Conservation (phyloP, 345 rosid species). For the Ceriops zippeliana region DNA sequence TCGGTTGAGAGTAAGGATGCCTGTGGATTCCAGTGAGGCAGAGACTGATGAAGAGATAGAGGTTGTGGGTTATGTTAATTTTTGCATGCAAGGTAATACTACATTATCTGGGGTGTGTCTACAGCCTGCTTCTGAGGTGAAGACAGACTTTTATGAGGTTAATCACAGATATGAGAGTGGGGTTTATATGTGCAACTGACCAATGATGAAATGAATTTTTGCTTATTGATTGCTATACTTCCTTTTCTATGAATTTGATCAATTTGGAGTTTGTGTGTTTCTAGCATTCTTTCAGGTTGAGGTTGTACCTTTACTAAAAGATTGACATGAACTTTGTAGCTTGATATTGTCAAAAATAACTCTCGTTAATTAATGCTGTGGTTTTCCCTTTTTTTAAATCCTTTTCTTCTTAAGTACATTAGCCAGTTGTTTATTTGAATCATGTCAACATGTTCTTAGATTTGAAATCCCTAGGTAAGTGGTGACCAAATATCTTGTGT, state of each 20-base stretch:
- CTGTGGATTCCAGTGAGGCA: conserved; percentile 62
- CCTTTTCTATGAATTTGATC: conserved; percentile 2
- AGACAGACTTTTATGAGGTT: conserved; percentile 72
- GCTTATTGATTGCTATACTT: conserved; percentile 12
- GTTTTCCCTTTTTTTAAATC: background rate
- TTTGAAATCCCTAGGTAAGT: background rate
- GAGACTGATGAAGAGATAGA: conserved; percentile 70
- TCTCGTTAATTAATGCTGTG: conserved; percentile 6
- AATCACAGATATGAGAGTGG: conserved; percentile 76
- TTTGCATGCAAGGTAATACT: conserved; percentile 58
- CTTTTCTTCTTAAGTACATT: background rate
- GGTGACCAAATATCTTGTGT: background rate
- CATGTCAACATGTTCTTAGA: background rate
- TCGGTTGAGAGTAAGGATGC: conserved; percentile 79
- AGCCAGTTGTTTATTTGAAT: background rate
- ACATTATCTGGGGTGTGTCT: conserved; percentile 69
- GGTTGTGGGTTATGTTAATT: conserved; percentile 64
- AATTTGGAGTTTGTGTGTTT: conserved; percentile 10
- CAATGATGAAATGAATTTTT: conserved; percentile 3
- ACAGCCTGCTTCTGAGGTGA: conserved; percentile 72
- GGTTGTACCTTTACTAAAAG: conserved; percentile 22
- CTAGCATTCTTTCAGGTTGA: conserved; percentile 34
- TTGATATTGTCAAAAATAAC: conserved; percentile 9
- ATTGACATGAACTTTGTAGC: conserved; percentile 12
- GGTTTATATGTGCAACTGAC: conserved; percentile 72